Percentiles rank a stretch among this genome's conserved stretches.
These are phyloP conservation scores for Phaeophleospora eucalypticola DNA, from an alignment of 2,329 filamentous ascomycete species.

Conservation along the genomic window DNA sequence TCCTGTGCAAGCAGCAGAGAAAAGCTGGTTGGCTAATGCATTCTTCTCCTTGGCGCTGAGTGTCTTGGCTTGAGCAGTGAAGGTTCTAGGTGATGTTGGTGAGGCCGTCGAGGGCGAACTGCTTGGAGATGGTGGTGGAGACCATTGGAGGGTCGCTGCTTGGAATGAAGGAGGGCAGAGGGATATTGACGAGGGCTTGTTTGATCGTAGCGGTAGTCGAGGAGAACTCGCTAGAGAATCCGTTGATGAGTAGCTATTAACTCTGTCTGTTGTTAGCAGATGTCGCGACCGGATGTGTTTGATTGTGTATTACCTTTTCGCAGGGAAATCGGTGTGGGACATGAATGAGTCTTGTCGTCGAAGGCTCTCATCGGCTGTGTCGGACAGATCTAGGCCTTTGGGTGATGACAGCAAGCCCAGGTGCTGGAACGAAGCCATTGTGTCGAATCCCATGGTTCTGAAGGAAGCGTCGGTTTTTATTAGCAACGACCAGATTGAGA, in stretches of 20 bases:
- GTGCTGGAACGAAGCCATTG: slow-evolving; percentile 20
- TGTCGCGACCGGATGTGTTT: background rate
- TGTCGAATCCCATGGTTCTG: slow-evolving; percentile 21
- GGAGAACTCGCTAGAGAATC: background rate
- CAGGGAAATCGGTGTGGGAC: too few species aligned
- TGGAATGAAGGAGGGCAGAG: slow-evolving; percentile 25
- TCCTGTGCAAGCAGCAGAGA: slow-evolving; percentile 29
- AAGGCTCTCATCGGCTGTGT: slow-evolving; percentile 9
- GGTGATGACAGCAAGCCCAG: slow-evolving; percentile 13
- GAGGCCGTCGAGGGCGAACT: slow-evolving; percentile 9
- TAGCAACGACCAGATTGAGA: background rate
- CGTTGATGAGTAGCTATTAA: background rate
- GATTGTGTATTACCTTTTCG: too few species aligned
- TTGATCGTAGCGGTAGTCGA: background rate
- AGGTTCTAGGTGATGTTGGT: slow-evolving; percentile 4
- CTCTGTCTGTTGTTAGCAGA: background rate
- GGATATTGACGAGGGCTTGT: slow-evolving; percentile 7
- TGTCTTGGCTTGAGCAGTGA: background rate
- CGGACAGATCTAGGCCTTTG: slow-evolving; percentile 7
- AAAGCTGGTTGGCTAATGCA: slow-evolving; percentile 25
- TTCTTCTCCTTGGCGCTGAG: slow-evolving; percentile 21
- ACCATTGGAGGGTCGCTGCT: slow-evolving; percentile 28
- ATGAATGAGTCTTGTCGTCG: slow-evolving; percentile 22
- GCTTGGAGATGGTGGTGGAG: slow-evolving; percentile 28
- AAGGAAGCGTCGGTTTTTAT: background rate